Evolutionary conservation across 2,329 filamentous ascomycete genomes (phyloP).

Genomic region (Aspergillus felis): DNA sequence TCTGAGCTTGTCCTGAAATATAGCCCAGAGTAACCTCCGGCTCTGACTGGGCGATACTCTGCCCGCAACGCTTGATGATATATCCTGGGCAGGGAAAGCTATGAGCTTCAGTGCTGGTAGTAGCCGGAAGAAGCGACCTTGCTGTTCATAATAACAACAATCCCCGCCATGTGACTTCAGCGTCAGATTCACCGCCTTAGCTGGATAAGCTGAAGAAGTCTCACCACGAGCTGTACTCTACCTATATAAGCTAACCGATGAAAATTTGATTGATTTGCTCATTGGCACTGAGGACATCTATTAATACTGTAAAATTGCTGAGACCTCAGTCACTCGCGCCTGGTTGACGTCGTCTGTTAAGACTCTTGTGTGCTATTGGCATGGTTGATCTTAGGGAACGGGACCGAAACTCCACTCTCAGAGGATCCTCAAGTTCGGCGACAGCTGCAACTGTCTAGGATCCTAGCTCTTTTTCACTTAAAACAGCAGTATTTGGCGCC

Average conservation of each 20-base stretch:
- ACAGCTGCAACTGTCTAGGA: constrained; percentile 1
- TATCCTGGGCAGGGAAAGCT: not conserved
- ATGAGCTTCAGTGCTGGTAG: not conserved
- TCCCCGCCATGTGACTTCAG: constrained; percentile 32
- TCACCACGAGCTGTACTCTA: not conserved
- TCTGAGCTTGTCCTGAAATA: not conserved
- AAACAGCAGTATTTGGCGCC: not conserved
- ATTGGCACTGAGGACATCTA: not conserved
- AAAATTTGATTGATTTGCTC: constrained; percentile 5
- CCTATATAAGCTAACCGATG: not conserved
- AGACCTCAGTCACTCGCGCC: not conserved
- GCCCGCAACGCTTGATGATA: not conserved
- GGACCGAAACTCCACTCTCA: constrained; percentile 24
- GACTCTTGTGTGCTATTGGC: constrained; percentile 1
- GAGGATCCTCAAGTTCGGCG: constrained; percentile 1
- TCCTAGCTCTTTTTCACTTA: not conserved
- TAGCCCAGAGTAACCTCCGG: not conserved
- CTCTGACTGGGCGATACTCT: not conserved
- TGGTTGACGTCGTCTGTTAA: not conserved
- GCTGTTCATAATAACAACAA: not conserved
- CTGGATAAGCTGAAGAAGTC: not conserved
- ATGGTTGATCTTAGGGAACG: constrained; percentile 18
- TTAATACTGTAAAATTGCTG: not conserved
- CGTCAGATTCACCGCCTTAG: constrained; percentile 21
- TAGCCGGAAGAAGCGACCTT: not conserved